These are phyloP conservation scores for Vanrija pseudolonga DNA, from an alignment of 1,284 basidiomycete genomes.

Conservation along the genomic window DNA sequence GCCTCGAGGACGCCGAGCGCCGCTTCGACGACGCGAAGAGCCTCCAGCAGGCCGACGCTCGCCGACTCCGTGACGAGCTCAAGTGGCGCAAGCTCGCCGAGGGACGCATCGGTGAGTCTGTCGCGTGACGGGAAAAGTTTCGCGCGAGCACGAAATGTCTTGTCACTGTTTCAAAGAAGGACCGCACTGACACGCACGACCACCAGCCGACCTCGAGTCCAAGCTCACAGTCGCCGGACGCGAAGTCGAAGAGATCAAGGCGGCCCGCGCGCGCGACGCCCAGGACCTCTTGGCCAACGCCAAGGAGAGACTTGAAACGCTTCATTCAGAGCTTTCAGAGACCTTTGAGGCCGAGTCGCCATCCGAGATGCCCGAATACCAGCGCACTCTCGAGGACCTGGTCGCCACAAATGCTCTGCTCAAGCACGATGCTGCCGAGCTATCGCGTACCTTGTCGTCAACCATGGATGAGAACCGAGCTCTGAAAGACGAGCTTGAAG, in stretches of 20 bases:
- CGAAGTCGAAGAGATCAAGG: slow-evolving; percentile 62
- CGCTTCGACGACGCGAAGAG: slow-evolving; percentile 79
- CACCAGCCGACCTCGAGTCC: slow-evolving; percentile 64
- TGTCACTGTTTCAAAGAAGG: too few relatives aligned
- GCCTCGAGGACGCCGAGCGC: slow-evolving; percentile 51
- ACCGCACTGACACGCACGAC: slow-evolving; percentile 3
- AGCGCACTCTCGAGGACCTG: slow-evolving; percentile 68
- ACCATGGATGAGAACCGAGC: slow-evolving; percentile 69
- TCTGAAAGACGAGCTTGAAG: slow-evolving; percentile 69
- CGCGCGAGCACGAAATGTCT: not conserved
- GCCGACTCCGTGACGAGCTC: slow-evolving; percentile 62
- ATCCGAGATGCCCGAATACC: slow-evolving; percentile 43
- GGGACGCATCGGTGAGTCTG: slow-evolving; percentile 32
- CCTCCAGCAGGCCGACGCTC: slow-evolving; percentile 69
- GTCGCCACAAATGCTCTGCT: slow-evolving; percentile 77
- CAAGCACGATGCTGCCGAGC: slow-evolving; percentile 73
- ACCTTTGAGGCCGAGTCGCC: slow-evolving; percentile 35
- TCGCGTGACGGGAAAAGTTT: too few relatives aligned
- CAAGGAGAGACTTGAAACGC: slow-evolving; percentile 60
- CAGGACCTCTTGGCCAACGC: slow-evolving; percentile 70
- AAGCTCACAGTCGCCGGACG: slow-evolving; percentile 63
- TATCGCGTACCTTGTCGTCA: slow-evolving; percentile 67
- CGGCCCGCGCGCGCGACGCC: slow-evolving; percentile 64
- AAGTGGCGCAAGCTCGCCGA: slow-evolving; percentile 38
- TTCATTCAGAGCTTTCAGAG: slow-evolving; percentile 53